Percentiles rank a stretch among this genome's conserved stretches.
Conservation (phyloP, 2,329 filamentous ascomycete genomes). For the Rhexocercosporidium sp. region DNA sequence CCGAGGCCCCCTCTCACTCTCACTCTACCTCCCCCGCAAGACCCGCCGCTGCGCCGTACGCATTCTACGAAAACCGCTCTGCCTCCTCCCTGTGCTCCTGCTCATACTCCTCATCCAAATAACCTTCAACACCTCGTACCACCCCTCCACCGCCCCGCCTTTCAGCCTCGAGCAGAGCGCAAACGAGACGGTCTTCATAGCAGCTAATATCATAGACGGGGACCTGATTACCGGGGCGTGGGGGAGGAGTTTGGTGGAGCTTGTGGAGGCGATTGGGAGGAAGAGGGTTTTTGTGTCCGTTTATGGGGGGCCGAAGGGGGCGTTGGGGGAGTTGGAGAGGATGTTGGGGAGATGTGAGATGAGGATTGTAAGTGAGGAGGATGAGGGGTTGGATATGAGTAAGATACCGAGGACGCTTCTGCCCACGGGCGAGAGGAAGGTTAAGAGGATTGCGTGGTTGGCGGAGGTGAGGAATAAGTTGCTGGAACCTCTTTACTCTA, state of each 20-base stretch:
- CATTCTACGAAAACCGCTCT: conserved; percentile 27
- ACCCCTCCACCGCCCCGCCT: conserved; percentile 34
- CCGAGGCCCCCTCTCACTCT: neutral
- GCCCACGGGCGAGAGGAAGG: conserved; percentile 64
- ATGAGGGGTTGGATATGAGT: conserved; percentile 56
- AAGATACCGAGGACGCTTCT: conserved; percentile 63
- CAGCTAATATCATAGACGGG: conserved; percentile 73
- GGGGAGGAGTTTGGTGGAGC: conserved; percentile 62
- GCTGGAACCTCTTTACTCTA: conserved; percentile 61
- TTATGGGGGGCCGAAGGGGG: conserved; percentile 65
- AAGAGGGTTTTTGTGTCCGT: conserved; percentile 74
- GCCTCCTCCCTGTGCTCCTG: conserved; percentile 14
- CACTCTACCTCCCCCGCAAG: conserved; percentile 9
- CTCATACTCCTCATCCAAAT: conserved; percentile 34
- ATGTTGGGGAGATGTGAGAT: conserved; percentile 51
- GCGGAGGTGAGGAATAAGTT: conserved; percentile 76
- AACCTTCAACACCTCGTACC: conserved; percentile 51
- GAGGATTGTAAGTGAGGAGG: conserved; percentile 63
- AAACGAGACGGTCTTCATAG: conserved; percentile 74
- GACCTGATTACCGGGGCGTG: conserved; percentile 66
- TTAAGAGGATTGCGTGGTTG: conserved; percentile 76
- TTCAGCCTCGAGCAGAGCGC: neutral
- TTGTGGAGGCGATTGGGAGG: conserved; percentile 69
- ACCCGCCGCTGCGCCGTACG: conserved; percentile 21
- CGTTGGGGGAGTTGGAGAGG: conserved; percentile 58